Base-by-base conservation (phyloP, 148 eudicot species). In the Spergularia bocconei region DNA sequence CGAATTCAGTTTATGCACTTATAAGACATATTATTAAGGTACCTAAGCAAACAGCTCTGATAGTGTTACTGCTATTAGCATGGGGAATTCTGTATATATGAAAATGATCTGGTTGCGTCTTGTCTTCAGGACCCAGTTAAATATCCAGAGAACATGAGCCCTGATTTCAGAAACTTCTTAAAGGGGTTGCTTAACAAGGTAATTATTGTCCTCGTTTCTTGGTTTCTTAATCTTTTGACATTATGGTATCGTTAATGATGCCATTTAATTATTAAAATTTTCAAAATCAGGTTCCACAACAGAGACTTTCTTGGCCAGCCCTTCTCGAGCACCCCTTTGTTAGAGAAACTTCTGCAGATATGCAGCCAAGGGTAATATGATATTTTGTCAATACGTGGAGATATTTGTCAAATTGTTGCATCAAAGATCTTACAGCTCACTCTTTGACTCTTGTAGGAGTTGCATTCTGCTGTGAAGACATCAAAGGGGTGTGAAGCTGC, bases 111-210 rank as follows among this genome's bases (percentile, higher is more conserved):
- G 67, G 56, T 56, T 36, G 19, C 64, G 13, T 55, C 54, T 62
- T 54, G 11, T 73, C n/a, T 72, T 55, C 92, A 95, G 99, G 97
- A 95, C 83, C 98, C 99, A 54, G 97, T 96, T 67, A 92, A 89
- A 85, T 96, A 92, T 83, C 99, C 98, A 16, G 98, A 92, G 57
- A 96, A 86, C 81, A 96, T 96, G 94, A 92, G 98, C 75, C 67
- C 82, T 21, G 90, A 80, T 73, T 96, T 96, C 69, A 88, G 73
- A 85, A 96, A 83, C 87, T 96, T 96, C 88, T 83, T 96, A 57
- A 90, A 82, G 82, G 99, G 99, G 56, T 77, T 96, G 87, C 90
- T 96, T 66, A 96, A 96, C 74, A 96, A 96, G 99, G 99, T 93
- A 68, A 41, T 70, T 48, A 55, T 50, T 13, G 61, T 54, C 21